Conservation (phyloP, 768 basidiomycete genomes). For the Neoboletus subvelutipes region DNA sequence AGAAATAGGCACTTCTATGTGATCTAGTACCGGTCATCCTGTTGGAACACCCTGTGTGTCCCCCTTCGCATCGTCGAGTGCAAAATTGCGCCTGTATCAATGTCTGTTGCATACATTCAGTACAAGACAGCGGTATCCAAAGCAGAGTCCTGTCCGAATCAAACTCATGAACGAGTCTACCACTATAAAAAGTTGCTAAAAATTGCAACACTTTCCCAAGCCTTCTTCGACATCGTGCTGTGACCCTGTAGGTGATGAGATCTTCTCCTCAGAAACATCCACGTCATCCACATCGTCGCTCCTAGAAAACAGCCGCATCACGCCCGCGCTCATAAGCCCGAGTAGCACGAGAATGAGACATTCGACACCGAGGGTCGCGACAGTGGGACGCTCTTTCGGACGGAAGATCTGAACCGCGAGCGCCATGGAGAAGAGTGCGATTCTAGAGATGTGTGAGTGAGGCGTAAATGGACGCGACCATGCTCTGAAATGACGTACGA, state of each 20-base stretch:
- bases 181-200: not conserved
- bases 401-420: constrained; percentile 10
- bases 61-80: not conserved
- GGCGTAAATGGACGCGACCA: not conserved
- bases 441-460: constrained; percentile 1
- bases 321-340: not conserved
- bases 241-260: not conserved
- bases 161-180: not conserved
- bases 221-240: constrained; percentile 4
- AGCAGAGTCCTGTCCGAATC: not conserved
- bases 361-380: constrained; percentile 6
- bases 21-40: not conserved
- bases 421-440: constrained; percentile 10
- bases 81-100: not conserved
- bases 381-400: not conserved
- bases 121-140: not conserved
- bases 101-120: not conserved
- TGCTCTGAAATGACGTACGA: constrained; percentile 7
- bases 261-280: not conserved
- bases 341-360: not conserved
- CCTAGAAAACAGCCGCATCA: not conserved
- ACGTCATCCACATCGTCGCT: not conserved
- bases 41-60: not conserved
- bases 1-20: not conserved
- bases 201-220: not conserved